Conservation (phyloP, 78 protist genomes). For the Capsaspora owczarzaki region DNA sequence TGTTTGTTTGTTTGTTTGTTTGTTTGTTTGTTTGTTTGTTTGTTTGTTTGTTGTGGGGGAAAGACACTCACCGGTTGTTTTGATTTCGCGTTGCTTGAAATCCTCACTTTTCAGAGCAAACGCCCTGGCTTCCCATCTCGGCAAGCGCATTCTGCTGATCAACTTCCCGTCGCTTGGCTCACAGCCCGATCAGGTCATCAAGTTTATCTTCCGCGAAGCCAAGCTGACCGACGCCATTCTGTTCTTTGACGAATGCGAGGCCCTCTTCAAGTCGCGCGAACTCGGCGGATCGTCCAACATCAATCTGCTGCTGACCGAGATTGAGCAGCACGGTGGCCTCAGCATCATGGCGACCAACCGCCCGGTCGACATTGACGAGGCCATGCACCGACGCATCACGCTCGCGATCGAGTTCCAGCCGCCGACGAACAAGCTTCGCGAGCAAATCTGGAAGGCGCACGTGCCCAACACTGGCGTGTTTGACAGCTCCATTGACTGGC, state of each 20-base stretch:
- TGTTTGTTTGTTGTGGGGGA: neutral
- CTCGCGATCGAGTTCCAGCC: slow-evolving; percentile 50
- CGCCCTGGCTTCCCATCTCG: slow-evolving; percentile 39
- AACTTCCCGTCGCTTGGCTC: slow-evolving; percentile 17
- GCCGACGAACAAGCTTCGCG: slow-evolving; percentile 45
- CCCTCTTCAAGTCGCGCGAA: slow-evolving; percentile 44
- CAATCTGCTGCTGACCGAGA: slow-evolving; percentile 29
- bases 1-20: neutral
- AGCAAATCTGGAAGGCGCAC: slow-evolving; percentile 41
- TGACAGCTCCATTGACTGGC: slow-evolving; percentile 42
- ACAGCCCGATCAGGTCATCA: slow-evolving; percentile 18
- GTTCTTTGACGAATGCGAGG: slow-evolving; percentile 64
- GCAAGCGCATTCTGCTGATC: slow-evolving; percentile 38
- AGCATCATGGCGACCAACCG: slow-evolving; percentile 58
- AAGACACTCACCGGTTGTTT: too few relatives aligned
- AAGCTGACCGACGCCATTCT: slow-evolving; percentile 52
- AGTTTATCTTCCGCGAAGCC: slow-evolving; percentile 57
- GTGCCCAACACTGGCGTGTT: slow-evolving; percentile 7
- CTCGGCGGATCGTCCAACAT: neutral
- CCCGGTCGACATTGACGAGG: slow-evolving; percentile 53
- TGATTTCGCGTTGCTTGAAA: neutral
- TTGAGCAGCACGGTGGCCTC: slow-evolving; percentile 43
- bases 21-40: neutral
- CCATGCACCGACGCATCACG: slow-evolving; percentile 63
- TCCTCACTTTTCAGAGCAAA: slow-evolving; percentile 23